These are phyloP conservation scores for Suhomyces wounanorum DNA, from an alignment of 1,139 yeast species.

Conservation along the genomic window DNA sequence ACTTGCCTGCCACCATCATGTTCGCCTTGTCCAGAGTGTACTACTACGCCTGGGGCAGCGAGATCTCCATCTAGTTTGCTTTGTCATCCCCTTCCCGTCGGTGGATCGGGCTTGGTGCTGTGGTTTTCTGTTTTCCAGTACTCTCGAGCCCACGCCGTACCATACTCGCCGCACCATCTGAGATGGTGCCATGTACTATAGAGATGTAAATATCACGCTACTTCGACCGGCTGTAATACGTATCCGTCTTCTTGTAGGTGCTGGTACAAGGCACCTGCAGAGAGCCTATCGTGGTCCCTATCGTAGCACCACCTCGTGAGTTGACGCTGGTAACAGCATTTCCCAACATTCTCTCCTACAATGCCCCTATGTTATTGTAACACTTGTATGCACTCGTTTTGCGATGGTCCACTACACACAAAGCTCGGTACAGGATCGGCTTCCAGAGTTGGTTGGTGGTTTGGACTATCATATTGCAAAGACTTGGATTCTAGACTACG, in stretches of 20 bases:
- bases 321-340: not conserved
- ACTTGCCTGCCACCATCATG: conserved; percentile 35
- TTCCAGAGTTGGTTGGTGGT: no score
- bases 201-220: conserved; percentile 2
- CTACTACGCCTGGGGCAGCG: conserved; percentile 39
- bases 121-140: not conserved
- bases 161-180: not conserved
- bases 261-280: no score
- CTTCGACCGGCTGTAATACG: not conserved
- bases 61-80: conserved; percentile 3
- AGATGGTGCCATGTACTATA: conserved; percentile 3
- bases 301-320: not conserved
- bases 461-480: no score
- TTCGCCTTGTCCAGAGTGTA: conserved; percentile 35
- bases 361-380: not conserved
- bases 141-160: not conserved
- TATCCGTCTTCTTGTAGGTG: not conserved
- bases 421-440: not conserved
- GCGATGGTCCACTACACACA: not conserved
- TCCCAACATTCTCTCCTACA: not conserved
- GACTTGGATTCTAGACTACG: no score
- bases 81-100: not conserved
- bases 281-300: no score
- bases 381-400: not conserved
- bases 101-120: no score